phyloP scores from a whole-genome alignment of 257 asterid genomes.

The Ligustrum vulgare region DNA sequence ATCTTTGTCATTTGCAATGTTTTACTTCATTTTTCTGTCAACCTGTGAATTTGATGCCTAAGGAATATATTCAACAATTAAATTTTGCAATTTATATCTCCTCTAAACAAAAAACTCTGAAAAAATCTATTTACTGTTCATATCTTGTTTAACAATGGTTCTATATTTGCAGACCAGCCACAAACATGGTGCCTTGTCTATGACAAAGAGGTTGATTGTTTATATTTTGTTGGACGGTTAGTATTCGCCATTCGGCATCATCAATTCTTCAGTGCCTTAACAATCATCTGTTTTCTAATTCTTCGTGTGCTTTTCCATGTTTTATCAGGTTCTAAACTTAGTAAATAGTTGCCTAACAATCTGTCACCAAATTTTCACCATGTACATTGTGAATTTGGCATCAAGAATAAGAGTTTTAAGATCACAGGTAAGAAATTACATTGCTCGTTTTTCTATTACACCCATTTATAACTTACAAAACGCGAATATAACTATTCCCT shows the following conservation, averaged over 20 bases:
- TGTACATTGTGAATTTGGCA: slow-evolving; percentile 4
- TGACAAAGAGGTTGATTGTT: slow-evolving; percentile 4
- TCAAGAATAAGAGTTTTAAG: neutral
- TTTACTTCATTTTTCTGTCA: neutral
- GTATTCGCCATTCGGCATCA: slow-evolving; percentile 17
- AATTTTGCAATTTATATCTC: neutral
- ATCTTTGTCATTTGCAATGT: neutral
- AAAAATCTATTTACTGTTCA: neutral
- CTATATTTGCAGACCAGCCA: slow-evolving; percentile 22
- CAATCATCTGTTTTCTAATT: neutral
- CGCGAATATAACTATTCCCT: neutral
- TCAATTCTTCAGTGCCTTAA: neutral
- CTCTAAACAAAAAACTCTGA: neutral
- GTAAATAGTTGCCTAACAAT: slow-evolving; percentile 7
- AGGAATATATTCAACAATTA: neutral
- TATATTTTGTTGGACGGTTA: neutral
- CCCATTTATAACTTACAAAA: neutral
- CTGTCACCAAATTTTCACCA: slow-evolving; percentile 5
- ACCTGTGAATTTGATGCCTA: neutral
- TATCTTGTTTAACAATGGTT: slow-evolving; percentile 5
- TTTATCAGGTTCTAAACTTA: slow-evolving; percentile 25
- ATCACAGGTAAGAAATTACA: slow-evolving; percentile 13
- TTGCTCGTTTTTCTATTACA: neutral
- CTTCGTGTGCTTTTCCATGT: neutral
- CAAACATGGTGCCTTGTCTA: neutral